Conservation (phyloP, 2,329 filamentous ascomycete species). For the Raffaelea albimanens region DNA sequence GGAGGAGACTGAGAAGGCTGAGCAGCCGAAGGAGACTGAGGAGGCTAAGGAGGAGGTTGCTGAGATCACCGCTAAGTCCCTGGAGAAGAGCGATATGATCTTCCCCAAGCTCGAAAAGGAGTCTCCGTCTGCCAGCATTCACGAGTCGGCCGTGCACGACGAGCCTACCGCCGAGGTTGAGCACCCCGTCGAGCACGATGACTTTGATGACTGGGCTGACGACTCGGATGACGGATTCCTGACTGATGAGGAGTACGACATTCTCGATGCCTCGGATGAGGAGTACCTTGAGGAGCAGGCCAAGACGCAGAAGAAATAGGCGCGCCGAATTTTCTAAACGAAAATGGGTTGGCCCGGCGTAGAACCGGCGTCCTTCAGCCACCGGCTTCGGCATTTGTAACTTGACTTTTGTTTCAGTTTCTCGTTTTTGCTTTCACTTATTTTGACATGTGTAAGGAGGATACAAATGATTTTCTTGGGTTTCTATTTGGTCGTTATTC, state of each 20-base stretch:
- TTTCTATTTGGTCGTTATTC: not conserved
- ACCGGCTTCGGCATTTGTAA: no score
- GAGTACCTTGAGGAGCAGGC: conserved; percentile 54
- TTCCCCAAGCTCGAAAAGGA: conserved; percentile 96
- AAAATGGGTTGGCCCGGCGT: no score
- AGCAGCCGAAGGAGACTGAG: conserved; percentile 29
- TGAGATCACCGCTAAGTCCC: conserved; percentile 31
- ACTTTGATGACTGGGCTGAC: conserved; percentile 51
- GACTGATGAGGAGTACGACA: conserved; percentile 97
- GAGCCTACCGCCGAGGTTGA: conserved; percentile 24
- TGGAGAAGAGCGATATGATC: conserved; percentile 67
- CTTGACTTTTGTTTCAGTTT: not conserved
- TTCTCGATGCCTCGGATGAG: conserved; percentile 89
- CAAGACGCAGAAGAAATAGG: conserved; percentile 15
- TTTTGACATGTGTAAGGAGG: no score
- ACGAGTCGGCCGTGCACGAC: conserved; percentile 39
- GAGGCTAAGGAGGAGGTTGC: conserved; percentile 42
- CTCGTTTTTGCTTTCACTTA: no score
- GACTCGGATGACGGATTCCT: conserved; percentile 68
- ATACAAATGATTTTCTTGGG: no score
- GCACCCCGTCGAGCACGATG: not conserved
- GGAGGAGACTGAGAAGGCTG: conserved; percentile 10
- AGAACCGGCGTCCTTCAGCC: no score
- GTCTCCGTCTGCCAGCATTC: conserved; percentile 72
- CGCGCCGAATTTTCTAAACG: not conserved